Evolutionary conservation across 306 rosid genomes (phyloP), one percentile per base, ranked within the genome.

Genomic region (Prunus campanulata): DNA sequence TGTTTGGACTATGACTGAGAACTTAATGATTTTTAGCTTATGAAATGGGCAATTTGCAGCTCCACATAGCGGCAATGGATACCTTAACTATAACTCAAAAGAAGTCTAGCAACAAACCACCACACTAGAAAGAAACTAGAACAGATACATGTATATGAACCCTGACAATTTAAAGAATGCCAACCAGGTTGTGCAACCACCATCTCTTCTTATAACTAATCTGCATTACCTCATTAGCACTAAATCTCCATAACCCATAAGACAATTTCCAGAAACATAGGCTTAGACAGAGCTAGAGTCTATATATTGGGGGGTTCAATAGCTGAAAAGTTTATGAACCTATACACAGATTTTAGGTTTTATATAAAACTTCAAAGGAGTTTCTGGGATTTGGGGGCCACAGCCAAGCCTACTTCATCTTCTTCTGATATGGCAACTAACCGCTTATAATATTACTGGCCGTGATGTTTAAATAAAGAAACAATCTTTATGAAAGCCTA

Each of bases 1-100:
- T 18, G 73, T 6, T 64, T 30, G 50, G 75, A 82, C 61, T 8
- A 49, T 52, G 48, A 71, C 3, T 18, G 62, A 59, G 30, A 42
- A 57, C 54, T 42, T 30, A 27, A 66, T 19, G 42, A 27, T 24
- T 56, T 46, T 68, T 13, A 2, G 18, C 19, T 2, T n/a, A 64
- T 14, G 35, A 44, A 51, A 29, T 54, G 42, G 30, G 18, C 48
- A 24, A 67, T 65, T 76, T 8, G 2, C 42, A 25, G 3, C 72
- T 13, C 24, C 35, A 8, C 44, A 39, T n/a, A 48, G 24, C 12
- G 24, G 20, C 44, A 51, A 62, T 48, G 19, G 25, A 35, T 61
- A 22, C 47, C 48, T 16, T 4, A n/a, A 69, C 52, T 10, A 50
- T 30, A 49, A 32, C 4, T 49, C 32, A 50, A 64, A 48, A 14